Percentiles rank a stretch among this genome's conserved stretches.
phyloP scores from a whole-genome alignment of 345 rosid genomes.

The Bruguiera gymnorhiza region DNA sequence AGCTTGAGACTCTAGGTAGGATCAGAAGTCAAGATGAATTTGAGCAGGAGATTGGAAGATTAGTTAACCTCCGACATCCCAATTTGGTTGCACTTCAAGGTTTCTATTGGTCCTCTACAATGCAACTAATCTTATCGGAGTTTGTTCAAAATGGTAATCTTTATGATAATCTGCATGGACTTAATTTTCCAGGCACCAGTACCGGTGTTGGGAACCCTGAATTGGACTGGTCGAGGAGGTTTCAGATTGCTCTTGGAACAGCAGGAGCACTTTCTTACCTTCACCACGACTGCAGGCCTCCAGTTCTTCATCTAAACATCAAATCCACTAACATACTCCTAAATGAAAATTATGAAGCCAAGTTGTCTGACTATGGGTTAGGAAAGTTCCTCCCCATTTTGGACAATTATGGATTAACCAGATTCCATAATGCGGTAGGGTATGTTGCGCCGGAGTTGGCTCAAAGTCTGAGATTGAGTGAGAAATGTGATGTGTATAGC shows the following conservation, averaged over 20 bases:
- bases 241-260: conserved; percentile 78
- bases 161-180: conserved; percentile 69
- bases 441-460: conserved; percentile 96
- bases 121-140: conserved; percentile 79
- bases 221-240: conserved; percentile 80
- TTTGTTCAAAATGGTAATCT: conserved; percentile 71
- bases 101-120: conserved; percentile 79
- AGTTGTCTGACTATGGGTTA: conserved; percentile 82
- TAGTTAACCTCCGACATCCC: conserved; percentile 66
- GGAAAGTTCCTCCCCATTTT: conserved; percentile 83
- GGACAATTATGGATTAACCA: conserved; percentile 70
- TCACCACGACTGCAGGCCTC: conserved; percentile 87
- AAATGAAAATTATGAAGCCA: conserved; percentile 68
- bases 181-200: conserved; percentile 57
- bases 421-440: conserved; percentile 81
- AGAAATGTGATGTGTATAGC: conserved; percentile 89
- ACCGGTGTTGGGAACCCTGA: conserved; percentile 59
- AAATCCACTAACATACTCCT: conserved; percentile 86
- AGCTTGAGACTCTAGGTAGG: conserved; percentile 82
- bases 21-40: conserved; percentile 90
- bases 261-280: conserved; percentile 88
- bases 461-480: conserved; percentile 69
- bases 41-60: conserved; percentile 78
- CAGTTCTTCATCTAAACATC: conserved; percentile 87
- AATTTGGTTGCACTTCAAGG: conserved; percentile 86